Conservation (phyloP, 2,329 filamentous ascomycete species). For the Monosporascus sp. region DNA sequence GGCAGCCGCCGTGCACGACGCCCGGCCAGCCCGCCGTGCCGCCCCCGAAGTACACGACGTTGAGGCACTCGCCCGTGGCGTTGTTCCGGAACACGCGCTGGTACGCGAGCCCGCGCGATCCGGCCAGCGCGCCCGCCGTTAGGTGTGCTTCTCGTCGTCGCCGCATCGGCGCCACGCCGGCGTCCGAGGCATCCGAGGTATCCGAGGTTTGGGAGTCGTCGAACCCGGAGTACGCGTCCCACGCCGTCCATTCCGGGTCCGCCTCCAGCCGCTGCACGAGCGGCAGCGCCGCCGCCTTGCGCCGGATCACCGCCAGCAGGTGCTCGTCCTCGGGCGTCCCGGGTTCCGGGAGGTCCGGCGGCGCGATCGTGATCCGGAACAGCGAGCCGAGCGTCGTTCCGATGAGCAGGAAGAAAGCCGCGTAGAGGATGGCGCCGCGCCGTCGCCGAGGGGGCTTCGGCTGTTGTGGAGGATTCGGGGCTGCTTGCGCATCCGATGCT, state of each 20-base stretch:
- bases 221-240: constrained; percentile 35
- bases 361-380: constrained; percentile 35
- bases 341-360: constrained; percentile 34
- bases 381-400: constrained; percentile 35
- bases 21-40: constrained; percentile 64
- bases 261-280: constrained; percentile 40
- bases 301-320: constrained; percentile 34
- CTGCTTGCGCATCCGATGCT: constrained; percentile 1
- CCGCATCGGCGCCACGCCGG: background rate
- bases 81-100: constrained; percentile 62
- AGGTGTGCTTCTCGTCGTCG: constrained; percentile 19
- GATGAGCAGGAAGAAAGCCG: constrained; percentile 33
- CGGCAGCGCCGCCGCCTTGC: constrained; percentile 39
- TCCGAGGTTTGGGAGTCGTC: no score
- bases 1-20: constrained; percentile 64
- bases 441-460: constrained; percentile 19
- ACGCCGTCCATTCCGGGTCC: constrained; percentile 36
- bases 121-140: constrained; percentile 37
- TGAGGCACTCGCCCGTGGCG: constrained; percentile 51
- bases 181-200: constrained; percentile 4
- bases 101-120: constrained; percentile 38
- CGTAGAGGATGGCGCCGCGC: constrained; percentile 21
- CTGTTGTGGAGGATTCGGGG: constrained; percentile 2
- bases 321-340: constrained; percentile 36
- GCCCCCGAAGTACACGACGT: constrained; percentile 64